Evolutionary conservation across 2,329 filamentous ascomycete species (phyloP).

Genomic region (Scopulariopsis brevicaulis): DNA sequence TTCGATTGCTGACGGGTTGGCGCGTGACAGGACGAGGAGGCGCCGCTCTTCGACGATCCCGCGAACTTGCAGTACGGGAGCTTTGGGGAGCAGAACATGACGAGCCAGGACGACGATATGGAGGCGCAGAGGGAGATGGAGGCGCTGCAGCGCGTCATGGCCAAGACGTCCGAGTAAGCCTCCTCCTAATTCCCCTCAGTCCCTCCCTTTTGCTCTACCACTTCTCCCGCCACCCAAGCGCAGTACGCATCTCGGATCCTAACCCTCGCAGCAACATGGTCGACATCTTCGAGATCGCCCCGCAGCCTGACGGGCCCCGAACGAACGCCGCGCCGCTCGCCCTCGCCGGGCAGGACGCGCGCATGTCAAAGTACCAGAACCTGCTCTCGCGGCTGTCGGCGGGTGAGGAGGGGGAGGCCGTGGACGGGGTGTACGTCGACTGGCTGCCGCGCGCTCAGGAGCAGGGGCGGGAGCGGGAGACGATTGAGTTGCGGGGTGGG

Average conservation of each 20-base stretch:
- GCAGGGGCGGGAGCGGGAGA: constrained; percentile 23
- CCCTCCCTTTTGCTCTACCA: not conserved
- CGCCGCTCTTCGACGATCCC: constrained; percentile 49
- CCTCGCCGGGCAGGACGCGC: constrained; percentile 42
- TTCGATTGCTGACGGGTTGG: not conserved
- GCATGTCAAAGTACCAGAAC: constrained; percentile 46
- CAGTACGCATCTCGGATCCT: not conserved
- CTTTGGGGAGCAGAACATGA: constrained; percentile 44
- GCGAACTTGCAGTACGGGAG: constrained; percentile 50
- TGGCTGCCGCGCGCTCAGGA: constrained; percentile 33
- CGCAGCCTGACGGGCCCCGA: constrained; percentile 30
- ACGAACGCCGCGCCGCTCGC: constrained; percentile 26
- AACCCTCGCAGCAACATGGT: constrained; percentile 45
- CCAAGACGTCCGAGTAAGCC: constrained; percentile 51
- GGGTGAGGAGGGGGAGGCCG: constrained; percentile 22
- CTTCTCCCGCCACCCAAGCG: not conserved
- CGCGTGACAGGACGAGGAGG: constrained; percentile 43
- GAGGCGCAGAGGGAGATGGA: constrained; percentile 54
- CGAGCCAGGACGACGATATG: constrained; percentile 44
- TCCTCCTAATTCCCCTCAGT: not conserved
- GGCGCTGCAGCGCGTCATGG: constrained; percentile 51
- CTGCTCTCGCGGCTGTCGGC: constrained; percentile 47
- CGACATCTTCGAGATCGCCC: constrained; percentile 55
- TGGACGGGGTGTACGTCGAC: constrained; percentile 35
- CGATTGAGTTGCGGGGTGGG: constrained; percentile 21